Evolutionary conservation across 805 yeast genomes (phyloP).

Genomic region (Clavispora phyllophila): DNA sequence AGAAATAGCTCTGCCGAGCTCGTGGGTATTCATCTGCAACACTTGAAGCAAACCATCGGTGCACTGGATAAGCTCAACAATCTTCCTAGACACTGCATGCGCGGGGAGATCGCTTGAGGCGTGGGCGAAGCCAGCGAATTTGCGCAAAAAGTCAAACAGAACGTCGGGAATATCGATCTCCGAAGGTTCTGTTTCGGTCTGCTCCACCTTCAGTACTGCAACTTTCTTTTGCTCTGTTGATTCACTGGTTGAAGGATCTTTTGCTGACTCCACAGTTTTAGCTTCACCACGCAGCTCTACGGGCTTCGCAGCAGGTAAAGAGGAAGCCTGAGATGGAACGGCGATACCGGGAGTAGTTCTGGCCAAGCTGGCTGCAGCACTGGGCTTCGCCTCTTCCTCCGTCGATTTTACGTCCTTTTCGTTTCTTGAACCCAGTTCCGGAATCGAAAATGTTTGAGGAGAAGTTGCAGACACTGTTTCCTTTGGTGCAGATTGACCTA

Average conservation of each 20-base stretch:
- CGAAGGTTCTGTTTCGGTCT: neutral
- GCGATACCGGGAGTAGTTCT: too few relatives aligned
- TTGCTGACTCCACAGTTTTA: too few relatives aligned
- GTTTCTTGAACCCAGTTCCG: too few relatives aligned
- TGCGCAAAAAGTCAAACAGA: constrained; percentile 4
- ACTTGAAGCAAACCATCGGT: constrained; percentile 24
- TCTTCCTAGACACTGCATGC: constrained; percentile 12
- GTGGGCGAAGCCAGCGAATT: constrained; percentile 15
- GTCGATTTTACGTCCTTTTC: too few relatives aligned
- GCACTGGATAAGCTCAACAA: constrained; percentile 18
- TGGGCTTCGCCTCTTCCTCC: too few relatives aligned
- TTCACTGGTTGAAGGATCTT: too few relatives aligned
- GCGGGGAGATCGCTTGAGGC: constrained; percentile 1
- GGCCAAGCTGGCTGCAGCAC: too few relatives aligned
- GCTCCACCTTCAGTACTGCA: neutral
- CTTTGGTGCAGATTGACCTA: neutral
- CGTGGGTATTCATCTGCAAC: constrained; percentile 17
- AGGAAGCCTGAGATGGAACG: too few relatives aligned
- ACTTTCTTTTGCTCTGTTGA: too few relatives aligned
- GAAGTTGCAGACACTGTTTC: neutral
- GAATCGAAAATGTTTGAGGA: too few relatives aligned
- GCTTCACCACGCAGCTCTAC: too few relatives aligned
- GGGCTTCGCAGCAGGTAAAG: too few relatives aligned
- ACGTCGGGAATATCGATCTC: neutral
- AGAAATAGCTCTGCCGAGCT: constrained; percentile 10